Base-by-base conservation (phyloP, 352 stramenopile species). In the Pythium insidiosum region DNA sequence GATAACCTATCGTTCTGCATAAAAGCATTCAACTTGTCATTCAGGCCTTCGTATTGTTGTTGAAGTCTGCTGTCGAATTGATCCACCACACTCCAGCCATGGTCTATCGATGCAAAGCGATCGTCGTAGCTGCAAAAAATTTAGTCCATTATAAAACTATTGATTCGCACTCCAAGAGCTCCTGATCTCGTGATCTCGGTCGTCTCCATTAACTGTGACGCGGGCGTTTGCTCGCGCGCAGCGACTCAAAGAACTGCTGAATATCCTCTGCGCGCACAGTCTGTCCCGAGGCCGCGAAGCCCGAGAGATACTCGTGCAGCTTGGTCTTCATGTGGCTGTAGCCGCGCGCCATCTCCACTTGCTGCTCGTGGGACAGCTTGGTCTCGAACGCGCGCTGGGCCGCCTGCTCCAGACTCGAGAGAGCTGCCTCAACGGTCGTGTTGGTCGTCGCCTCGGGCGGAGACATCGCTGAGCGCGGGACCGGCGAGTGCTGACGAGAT, bases 321-420 rank as follows among this genome's bases (percentile, higher is more conserved):
- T 72, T 79, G 39, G 58, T 73, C 25, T 84, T 84, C 73, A 88
- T 86, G 61, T 74, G 59, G 30, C 63, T 73, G 53, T 85, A 85
- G 16, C 73, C 76, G 28, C 78, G 67, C 1, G 73, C 76, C 58
- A 88, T 75, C 43, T 88, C 76, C 37, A 88, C 60, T 53, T 86
- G 73, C 55, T 86, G 73, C 42, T 84, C 63, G 38, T 88, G 76
- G 2, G 66, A 74, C 6, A 88, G 53, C 25, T 64, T 70, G 43
- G 56, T 67, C 24, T 75, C 47, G 50, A 88, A 80, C 4, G 73
- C 68, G 2, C 56, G 61, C 13, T 77, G 47, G 1, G 73, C 71
- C 1, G 61, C 46, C 42, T 75, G 55, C 33, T 82, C 73, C 16
- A 62, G 53, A 0, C 50, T 70, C 20, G 56, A 58, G 20, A 56